These are phyloP conservation scores for Candida dubliniensis DNA, from an alignment of 1,139 yeast species.

Conservation along the genomic window DNA sequence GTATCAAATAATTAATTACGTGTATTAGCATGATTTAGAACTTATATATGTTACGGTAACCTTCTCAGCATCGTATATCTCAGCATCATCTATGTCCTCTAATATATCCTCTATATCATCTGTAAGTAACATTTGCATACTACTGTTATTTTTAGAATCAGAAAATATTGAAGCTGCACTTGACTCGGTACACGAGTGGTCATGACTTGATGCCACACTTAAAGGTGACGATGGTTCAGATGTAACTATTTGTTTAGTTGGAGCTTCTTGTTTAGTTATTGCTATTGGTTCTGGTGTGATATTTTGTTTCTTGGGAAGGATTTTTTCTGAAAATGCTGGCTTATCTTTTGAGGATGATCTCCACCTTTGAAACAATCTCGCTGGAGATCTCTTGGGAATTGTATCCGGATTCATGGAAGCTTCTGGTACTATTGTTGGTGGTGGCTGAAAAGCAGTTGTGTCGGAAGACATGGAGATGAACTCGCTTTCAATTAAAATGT, in stretches of 20 bases:
- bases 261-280: slow-evolving; percentile 1
- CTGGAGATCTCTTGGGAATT: slow-evolving; percentile 22
- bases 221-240: slow-evolving; percentile 7
- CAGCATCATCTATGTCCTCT: slow-evolving; percentile 4
- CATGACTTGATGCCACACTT: neutral
- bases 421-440: slow-evolving; percentile 2
- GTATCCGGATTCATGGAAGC: slow-evolving; percentile 2
- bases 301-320: neutral
- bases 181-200: neutral
- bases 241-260: neutral
- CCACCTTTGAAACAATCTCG: slow-evolving; percentile 15
- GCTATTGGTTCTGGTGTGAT: neutral
- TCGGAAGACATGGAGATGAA: neutral
- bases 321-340: neutral
- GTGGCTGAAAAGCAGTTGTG: slow-evolving; percentile 1
- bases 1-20: too few species aligned
- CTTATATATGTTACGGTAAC: slow-evolving; percentile 2
- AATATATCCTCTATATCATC: slow-evolving; percentile 5
- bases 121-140: slow-evolving; percentile 3
- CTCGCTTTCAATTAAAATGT: slow-evolving; percentile 1
- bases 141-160: slow-evolving; percentile 1
- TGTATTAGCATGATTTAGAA: neutral
- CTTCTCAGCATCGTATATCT: slow-evolving; percentile 5
- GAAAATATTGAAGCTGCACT: slow-evolving; percentile 7
- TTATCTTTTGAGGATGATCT: slow-evolving; percentile 1